Base-by-base conservation (phyloP, 2,329 filamentous ascomycete genomes). In the Colletotrichum tropicicola region DNA sequence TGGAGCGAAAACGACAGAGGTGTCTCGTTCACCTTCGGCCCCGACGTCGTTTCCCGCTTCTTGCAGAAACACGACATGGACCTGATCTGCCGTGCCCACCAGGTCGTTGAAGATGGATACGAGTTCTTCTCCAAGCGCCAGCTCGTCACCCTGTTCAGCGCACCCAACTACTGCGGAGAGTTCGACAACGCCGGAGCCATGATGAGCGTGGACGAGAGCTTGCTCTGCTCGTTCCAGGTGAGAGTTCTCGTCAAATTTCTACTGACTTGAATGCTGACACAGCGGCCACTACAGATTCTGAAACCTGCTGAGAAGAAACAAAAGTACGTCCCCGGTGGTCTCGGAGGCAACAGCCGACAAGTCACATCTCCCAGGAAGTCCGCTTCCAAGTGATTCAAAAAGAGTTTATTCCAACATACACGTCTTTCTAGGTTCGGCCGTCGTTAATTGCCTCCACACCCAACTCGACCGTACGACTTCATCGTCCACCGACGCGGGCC, bases 241-340 rank as follows among this genome's bases (percentile, higher is more conserved):
- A 59, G 83, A 78, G 25, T 48, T 43, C 25, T 25, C 8, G 17
- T 15, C 6, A 25, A 13, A 3, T 6, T 15, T 13, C 32, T 27
- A 41, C 13, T 19, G 41, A 19, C n/a, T 25, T 37, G 47, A 43
- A 55, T 53, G 53, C 67, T 68, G 39, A 68, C 53, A 28, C 32
- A 5, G 19, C 10, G n/a, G 48, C n/a, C 49, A 44, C 48, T 57
- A 27, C 73, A 97, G 93, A 98, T 99, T 78, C 87, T 99, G 85
- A 99, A 98, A 87, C 96, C 96, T 77, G 96, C 96, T 81, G 96
- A 99, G 89, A 99, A 99, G 91, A 99, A 99, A 91, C 95, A 98
- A 93, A 98, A 98, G 94, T 98, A 97, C 87, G 94, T 97, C 78
- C 87, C 89, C 84, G 86, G 85, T 83, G 86, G 87, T 83, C 86